Percentiles rank a stretch among this genome's conserved stretches.
phyloP scores from a whole-genome alignment of 345 rosid species.

The Gossypioides kirkii region DNA sequence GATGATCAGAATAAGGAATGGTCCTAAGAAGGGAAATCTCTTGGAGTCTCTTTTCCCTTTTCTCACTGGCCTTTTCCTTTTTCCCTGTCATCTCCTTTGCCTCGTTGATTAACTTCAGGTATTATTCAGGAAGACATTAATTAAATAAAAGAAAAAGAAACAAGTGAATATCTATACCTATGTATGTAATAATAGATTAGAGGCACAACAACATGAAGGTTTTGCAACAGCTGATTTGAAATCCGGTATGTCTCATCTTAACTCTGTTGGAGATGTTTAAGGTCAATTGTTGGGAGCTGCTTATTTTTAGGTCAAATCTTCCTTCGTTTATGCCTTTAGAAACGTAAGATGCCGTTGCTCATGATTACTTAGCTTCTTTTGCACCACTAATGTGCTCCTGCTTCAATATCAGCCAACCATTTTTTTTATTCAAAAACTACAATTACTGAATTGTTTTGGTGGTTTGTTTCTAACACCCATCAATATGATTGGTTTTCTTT shows the following conservation, averaged over 20 bases:
- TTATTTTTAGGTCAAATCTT: conserved; percentile 21
- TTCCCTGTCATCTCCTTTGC: conserved; percentile 41
- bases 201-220: neutral
- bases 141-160: neutral
- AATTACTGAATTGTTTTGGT: neutral
- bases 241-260: neutral
- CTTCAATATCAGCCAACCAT: neutral
- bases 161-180: neutral
- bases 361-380: neutral
- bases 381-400: conserved; percentile 6
- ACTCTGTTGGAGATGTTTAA: neutral
- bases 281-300: conserved; percentile 18
- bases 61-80: conserved; percentile 58
- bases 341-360: neutral
- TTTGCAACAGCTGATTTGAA: neutral
- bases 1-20: conserved; percentile 90
- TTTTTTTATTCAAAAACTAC: neutral
- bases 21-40: conserved; percentile 83
- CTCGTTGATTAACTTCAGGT: neutral
- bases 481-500: too few species aligned
- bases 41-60: conserved; percentile 71
- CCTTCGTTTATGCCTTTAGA: conserved; percentile 10
- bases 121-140: neutral
- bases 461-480: too few species aligned
- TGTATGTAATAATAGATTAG: neutral